phyloP scores from a whole-genome alignment of 805 yeast genomes.

The Yamadazyma insecticola region DNA sequence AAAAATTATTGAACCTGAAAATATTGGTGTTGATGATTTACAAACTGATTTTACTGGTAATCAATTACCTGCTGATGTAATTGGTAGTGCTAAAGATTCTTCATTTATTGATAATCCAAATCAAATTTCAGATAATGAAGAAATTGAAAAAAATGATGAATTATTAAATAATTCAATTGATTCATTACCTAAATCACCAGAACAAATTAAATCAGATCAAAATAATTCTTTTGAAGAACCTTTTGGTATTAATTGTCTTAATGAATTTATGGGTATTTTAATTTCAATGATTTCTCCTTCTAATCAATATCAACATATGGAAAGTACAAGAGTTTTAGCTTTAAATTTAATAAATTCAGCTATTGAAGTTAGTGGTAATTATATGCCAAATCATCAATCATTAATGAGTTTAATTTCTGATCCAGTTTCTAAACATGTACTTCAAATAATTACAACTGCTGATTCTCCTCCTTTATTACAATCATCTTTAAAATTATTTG shows the following conservation, averaged over 20 bases:
- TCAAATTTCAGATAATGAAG: background rate
- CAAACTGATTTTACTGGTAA: conserved; percentile 46
- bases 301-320: conserved; percentile 80
- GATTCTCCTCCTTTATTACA: conserved; percentile 72
- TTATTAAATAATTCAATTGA: background rate
- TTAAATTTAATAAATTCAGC: conserved; percentile 70
- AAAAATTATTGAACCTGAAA: conserved; percentile 47
- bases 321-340: conserved; percentile 80
- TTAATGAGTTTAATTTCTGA: conserved; percentile 68
- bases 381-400: conserved; percentile 55
- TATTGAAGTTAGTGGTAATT: conserved; percentile 74
- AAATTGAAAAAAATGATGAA: background rate
- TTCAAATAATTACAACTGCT: conserved; percentile 69
- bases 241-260: conserved; percentile 70
- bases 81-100: conserved; percentile 48
- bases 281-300: conserved; percentile 79
- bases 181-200: conserved; percentile 1
- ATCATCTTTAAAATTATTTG: conserved; percentile 69
- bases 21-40: conserved; percentile 31
- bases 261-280: conserved; percentile 71
- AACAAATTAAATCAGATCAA: background rate
- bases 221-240: conserved; percentile 31
- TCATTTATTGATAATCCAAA: background rate
- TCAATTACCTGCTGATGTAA: conserved; percentile 53
- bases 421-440: conserved; percentile 77